phyloP scores from a whole-genome alignment of 495 filamentous ascomycete genomes.

The Podospora pseudopauciseta region DNA sequence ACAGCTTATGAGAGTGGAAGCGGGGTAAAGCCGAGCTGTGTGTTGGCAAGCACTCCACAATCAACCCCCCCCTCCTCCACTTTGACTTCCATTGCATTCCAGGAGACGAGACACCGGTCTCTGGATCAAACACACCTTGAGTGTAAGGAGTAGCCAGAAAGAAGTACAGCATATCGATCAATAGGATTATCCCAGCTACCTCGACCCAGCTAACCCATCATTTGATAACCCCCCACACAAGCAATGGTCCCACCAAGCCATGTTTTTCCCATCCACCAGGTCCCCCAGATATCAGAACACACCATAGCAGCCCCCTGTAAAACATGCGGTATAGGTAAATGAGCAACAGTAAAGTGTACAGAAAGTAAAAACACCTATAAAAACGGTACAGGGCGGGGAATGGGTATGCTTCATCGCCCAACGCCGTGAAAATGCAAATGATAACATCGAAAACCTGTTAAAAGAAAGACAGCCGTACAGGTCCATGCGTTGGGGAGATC shows the following conservation, averaged over 20 bases:
- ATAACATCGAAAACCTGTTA: conserved; percentile 8
- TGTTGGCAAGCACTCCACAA: not conserved
- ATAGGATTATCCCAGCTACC: not conserved
- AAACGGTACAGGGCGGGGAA: conserved; percentile 9
- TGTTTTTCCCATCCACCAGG: not conserved
- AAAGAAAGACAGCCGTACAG: not conserved
- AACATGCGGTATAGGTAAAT: conserved; percentile 3
- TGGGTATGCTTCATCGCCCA: conserved; percentile 22
- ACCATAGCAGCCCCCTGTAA: not conserved
- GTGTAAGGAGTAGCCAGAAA: too few species aligned
- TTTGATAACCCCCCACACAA: not conserved
- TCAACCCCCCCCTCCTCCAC: not conserved
- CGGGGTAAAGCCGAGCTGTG: conserved; percentile 2
- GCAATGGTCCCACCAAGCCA: not conserved
- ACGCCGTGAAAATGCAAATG: conserved; percentile 28
- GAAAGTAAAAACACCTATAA: not conserved
- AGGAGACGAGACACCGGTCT: not conserved
- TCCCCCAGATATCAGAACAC: conserved; percentile 1
- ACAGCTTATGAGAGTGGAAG: not conserved
- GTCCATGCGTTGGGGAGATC: not conserved
- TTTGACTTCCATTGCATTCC: not conserved
- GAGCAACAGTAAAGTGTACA: conserved; percentile 1
- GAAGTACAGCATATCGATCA: not conserved
- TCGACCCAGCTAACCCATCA: not conserved
- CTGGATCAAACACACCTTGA: too few species aligned